Evolutionary conservation across 441 rosid species (phyloP), one percentile per base, ranked within the genome.

Genomic region (Erodium texanum): DNA sequence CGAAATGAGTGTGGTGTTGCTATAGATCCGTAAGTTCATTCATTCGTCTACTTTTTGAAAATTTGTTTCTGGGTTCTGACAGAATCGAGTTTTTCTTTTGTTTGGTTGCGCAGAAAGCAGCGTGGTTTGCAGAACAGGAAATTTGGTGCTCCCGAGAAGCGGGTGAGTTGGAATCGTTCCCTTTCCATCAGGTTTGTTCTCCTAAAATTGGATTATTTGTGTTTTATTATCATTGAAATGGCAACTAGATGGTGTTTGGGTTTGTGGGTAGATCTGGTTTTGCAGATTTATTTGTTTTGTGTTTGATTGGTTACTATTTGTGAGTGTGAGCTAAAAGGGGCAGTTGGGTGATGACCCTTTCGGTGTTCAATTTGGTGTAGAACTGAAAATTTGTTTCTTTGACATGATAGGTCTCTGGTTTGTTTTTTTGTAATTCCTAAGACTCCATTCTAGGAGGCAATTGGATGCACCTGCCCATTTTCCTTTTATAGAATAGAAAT

Each of bases 111-210:
- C 72, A 79, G 82, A 69, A 64, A 74, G 50, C 73, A 75, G 41
- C 67, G 52, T 4, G 73, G 71, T 63, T 68, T 75, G 11, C 67
- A 41, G 27, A 66, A 74, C 71, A 82, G 69, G 11, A 68, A 86
- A 78, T 78, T 81, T 1, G 87, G 68, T 63, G 84, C 74, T 52
- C 85, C 70, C 27, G 74, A 48, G 1, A 88, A 85, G 83, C 81
- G 96, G 72, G 66, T 83, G 74, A 91, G 96, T 79, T 88, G 96
- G 97, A 82, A 86, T 76, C 92, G 96, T 43, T 82, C 96, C 4
- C 96, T 91, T 71, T 91, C 99, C 68, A 86, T 85, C 81, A 91
- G 96, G 96, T 91, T 48, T 29, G 6, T 4, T 7, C 3, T 56
- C 64, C 5, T 20, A 16, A 56, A 19, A 52, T 18, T 74, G 15